A percentile compares a stretch with the other conserved stretches of the same genome.
Evolutionary conservation across 345 rosid genomes (phyloP).

Genomic region (Syzygium aromaticum): DNA sequence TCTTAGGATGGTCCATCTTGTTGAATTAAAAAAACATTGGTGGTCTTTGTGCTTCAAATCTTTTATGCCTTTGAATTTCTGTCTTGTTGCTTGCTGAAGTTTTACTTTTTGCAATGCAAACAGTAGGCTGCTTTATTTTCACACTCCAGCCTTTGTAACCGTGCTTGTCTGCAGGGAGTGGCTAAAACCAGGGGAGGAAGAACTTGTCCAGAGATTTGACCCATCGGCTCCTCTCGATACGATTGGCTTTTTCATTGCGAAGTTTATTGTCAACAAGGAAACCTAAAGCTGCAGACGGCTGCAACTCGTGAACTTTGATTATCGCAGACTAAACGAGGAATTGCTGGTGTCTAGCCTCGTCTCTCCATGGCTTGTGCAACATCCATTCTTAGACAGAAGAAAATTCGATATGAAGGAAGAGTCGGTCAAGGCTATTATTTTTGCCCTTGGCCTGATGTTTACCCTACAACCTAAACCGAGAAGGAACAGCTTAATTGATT

Average conservation of each 20-base stretch:
- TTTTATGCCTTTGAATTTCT: neutral
- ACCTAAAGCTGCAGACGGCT: neutral
- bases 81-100: neutral
- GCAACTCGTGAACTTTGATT: neutral
- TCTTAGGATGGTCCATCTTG: neutral
- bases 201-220: constrained; percentile 86
- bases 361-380: neutral
- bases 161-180: constrained; percentile 53
- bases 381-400: neutral
- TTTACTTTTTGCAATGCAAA: neutral
- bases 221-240: constrained; percentile 84
- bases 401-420: neutral
- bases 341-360: neutral
- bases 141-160: neutral
- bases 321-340: neutral
- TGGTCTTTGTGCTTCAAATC: neutral
- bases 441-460: neutral
- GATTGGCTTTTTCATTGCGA: constrained; percentile 93
- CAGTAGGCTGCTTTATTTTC: neutral
- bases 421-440: neutral
- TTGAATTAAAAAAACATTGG: neutral
- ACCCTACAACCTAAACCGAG: neutral
- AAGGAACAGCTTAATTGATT: neutral
- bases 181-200: constrained; percentile 91
- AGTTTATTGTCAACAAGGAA: constrained; percentile 43